These are phyloP conservation scores for Cokeromyces recurvatus DNA, from an alignment of 371 early-diverging fungal species.

Conservation along the genomic window DNA sequence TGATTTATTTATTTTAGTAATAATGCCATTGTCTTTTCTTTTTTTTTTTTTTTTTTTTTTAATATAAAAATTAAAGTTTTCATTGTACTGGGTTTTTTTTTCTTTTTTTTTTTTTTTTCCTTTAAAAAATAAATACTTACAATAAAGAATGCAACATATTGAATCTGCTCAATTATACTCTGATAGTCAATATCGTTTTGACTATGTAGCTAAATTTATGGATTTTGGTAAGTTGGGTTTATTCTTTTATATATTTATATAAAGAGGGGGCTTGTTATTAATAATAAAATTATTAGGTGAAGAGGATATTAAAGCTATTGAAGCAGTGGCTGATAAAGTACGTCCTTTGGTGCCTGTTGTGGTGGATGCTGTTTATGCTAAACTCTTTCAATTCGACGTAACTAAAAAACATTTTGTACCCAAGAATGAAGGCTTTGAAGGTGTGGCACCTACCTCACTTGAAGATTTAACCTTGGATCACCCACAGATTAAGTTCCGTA, in stretches of 20 bases:
- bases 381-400: constrained; percentile 57
- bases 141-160: constrained; percentile 19
- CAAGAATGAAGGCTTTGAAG: constrained; percentile 63
- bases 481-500: constrained; percentile 78
- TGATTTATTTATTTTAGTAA: constrained; percentile 3
- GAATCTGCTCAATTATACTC: constrained; percentile 11
- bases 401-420: constrained; percentile 59
- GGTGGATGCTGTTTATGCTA: constrained; percentile 68
- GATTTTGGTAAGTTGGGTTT: constrained; percentile 17
- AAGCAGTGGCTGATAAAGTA: constrained; percentile 56
- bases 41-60: neutral
- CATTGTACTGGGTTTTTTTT: neutral
- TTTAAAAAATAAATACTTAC: neutral
- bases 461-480: constrained; percentile 48
- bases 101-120: constrained; percentile 1
- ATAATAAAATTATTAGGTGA: constrained; percentile 3
- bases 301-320: constrained; percentile 50
- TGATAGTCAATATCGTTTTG: constrained; percentile 18
- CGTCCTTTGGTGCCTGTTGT: constrained; percentile 72
- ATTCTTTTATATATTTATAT: neutral
- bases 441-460: constrained; percentile 32
- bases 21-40: too few species aligned
- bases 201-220: constrained; percentile 17
- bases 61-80: neutral
- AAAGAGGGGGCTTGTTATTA: neutral